A percentile compares a stretch with the other conserved stretches of the same genome.
These are phyloP conservation scores for Aspergillus sp. DNA, from an alignment of 2,329 filamentous ascomycete species.

Conservation along the genomic window DNA sequence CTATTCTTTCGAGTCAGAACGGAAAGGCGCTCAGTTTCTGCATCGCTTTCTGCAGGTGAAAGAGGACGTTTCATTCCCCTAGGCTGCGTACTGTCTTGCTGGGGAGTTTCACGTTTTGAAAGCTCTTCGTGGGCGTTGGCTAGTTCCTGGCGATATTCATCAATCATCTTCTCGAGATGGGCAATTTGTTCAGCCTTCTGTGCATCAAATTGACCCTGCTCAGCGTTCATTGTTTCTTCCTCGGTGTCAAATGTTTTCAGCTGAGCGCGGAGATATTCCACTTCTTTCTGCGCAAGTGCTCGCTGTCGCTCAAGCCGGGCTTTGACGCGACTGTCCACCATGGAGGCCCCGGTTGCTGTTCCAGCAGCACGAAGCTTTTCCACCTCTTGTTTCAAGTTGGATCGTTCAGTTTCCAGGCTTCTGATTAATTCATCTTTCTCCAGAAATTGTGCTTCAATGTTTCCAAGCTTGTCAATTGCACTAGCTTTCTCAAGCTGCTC, in stretches of 20 bases:
- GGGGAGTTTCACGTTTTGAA: conserved; percentile 58
- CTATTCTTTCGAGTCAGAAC: conserved; percentile 85
- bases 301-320: conserved; percentile 83
- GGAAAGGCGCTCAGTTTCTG: conserved; percentile 70
- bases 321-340: conserved; percentile 65
- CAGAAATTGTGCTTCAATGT: conserved; percentile 72
- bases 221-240: conserved; percentile 75
- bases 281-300: conserved; percentile 82
- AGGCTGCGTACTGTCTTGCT: conserved; percentile 43
- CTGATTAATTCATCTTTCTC: conserved; percentile 76
- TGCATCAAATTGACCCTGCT: conserved; percentile 71
- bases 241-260: conserved; percentile 85
- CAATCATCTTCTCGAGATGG: conserved; percentile 81
- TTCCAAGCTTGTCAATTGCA: conserved; percentile 77
- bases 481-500: conserved; percentile 78
- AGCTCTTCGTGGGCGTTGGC: conserved; percentile 73
- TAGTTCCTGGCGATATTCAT: conserved; percentile 81
- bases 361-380: conserved; percentile 64
- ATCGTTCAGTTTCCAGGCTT: conserved; percentile 68
- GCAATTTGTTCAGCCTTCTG: conserved; percentile 72
- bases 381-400: conserved; percentile 64
- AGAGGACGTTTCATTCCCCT: conserved; percentile 64
- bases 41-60: conserved; percentile 54
- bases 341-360: conserved; percentile 39
- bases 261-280: conserved; percentile 90